A percentile compares a stretch with the other conserved stretches of the same genome.
phyloP scores from a whole-genome alignment of 192 early-diverging fungal genomes.

The Backusella macrospora region DNA sequence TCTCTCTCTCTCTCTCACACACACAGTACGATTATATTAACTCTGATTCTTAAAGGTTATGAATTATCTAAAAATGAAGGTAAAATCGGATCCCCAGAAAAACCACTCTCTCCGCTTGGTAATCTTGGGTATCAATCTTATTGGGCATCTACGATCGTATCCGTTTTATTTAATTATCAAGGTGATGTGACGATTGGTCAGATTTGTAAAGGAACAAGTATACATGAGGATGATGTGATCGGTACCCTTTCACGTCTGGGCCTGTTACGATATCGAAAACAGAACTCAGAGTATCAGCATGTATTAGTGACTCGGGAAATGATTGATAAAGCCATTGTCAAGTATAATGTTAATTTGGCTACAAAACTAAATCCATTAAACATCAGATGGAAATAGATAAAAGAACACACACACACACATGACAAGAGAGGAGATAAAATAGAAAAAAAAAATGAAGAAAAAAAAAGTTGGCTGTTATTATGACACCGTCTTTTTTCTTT shows the following conservation, averaged over 20 bases:
- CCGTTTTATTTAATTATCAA: slow-evolving; percentile 44
- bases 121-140: slow-evolving; percentile 78
- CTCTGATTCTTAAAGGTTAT: slow-evolving; percentile 60
- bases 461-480: too few relatives aligned
- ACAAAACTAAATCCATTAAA: slow-evolving; percentile 14
- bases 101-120: slow-evolving; percentile 86
- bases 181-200: slow-evolving; percentile 15
- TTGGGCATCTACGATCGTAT: slow-evolving; percentile 76
- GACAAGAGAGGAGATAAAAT: too few relatives aligned
- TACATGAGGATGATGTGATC: slow-evolving; percentile 34
- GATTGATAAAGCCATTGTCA: background rate
- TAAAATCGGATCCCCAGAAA: slow-evolving; percentile 83
- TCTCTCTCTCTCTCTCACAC: background rate
- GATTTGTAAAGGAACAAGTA: slow-evolving; percentile 25
- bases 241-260: slow-evolving; percentile 20
- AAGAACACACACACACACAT: too few relatives aligned
- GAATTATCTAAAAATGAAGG: slow-evolving; percentile 72
- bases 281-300: background rate
- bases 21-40: too few relatives aligned
- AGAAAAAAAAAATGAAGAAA: too few relatives aligned
- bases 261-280: slow-evolving; percentile 22
- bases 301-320: slow-evolving; percentile 13
- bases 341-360: slow-evolving; percentile 24
- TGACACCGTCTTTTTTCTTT: too few relatives aligned
- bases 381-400: slow-evolving; percentile 18